These are phyloP conservation scores for Fusarium armeniacum DNA, from an alignment of 2,329 filamentous ascomycete species.

Conservation along the genomic window DNA sequence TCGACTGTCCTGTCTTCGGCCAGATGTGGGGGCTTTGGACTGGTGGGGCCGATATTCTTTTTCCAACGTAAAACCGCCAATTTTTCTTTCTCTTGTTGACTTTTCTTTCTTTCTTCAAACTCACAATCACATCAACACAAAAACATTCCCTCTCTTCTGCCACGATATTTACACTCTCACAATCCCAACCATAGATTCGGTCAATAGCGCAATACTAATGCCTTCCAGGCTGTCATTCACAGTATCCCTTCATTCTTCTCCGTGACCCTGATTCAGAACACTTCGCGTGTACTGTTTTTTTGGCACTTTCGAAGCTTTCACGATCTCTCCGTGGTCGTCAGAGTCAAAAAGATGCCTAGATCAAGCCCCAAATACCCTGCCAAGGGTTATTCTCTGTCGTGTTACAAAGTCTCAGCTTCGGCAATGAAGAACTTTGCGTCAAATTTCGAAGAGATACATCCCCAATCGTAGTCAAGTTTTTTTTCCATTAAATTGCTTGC, in stretches of 20 bases:
- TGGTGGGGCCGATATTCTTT: slow-evolving; percentile 41
- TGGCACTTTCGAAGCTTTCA: slow-evolving; percentile 96
- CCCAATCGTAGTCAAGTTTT: slow-evolving; percentile 29
- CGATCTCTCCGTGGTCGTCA: slow-evolving; percentile 78
- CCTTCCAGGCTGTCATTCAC: slow-evolving; percentile 12
- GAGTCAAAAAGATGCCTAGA: slow-evolving; percentile 93
- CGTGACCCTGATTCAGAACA: slow-evolving; percentile 36
- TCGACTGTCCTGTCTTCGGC: slow-evolving; percentile 16
- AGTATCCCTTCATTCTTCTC: background rate
- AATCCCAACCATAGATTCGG: slow-evolving; percentile 18
- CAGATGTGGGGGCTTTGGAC: slow-evolving; percentile 20
- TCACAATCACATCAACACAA: slow-evolving; percentile 17
- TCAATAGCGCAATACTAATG: slow-evolving; percentile 40
- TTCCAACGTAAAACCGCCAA: slow-evolving; percentile 32
- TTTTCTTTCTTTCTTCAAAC: slow-evolving; percentile 33
- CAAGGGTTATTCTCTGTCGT: slow-evolving; percentile 93
- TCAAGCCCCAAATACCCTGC: slow-evolving; percentile 81
- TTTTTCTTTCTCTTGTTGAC: slow-evolving; percentile 25
- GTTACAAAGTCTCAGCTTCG: slow-evolving; percentile 85
- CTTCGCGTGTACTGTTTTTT: slow-evolving; percentile 45
- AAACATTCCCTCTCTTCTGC: background rate
- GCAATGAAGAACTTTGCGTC: slow-evolving; percentile 89
- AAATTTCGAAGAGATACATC: slow-evolving; percentile 83
- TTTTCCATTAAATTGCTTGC: background rate
- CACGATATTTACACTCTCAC: background rate